These are phyloP conservation scores for Mychonastes homosphaera DNA, from an alignment of 139 green algal genomes.

Conservation along the genomic window DNA sequence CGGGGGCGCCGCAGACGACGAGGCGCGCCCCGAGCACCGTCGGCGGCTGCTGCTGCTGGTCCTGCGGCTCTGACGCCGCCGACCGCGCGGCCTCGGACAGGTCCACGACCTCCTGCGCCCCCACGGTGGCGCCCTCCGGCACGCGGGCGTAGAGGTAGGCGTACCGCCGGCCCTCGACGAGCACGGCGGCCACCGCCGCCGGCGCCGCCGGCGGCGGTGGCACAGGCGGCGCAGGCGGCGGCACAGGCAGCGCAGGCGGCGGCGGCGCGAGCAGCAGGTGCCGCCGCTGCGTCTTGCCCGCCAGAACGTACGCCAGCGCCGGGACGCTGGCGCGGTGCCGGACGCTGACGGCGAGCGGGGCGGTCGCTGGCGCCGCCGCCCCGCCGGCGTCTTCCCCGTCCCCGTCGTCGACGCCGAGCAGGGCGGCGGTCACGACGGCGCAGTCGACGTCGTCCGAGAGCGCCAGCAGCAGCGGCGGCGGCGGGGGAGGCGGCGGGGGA, in stretches of 20 bases:
- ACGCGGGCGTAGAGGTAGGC: slow-evolving; percentile 47
- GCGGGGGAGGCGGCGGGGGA: not conserved
- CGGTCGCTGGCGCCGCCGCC: not conserved
- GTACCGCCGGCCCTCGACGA: slow-evolving; percentile 47
- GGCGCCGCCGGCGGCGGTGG: slow-evolving; percentile 3
- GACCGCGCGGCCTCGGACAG: no score
- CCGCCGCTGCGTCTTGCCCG: slow-evolving; percentile 54
- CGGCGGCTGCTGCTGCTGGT: no score
- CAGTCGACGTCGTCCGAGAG: slow-evolving; percentile 56
- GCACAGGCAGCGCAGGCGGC: not conserved
- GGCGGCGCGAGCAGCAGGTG: slow-evolving; percentile 42
- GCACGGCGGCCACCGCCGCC: slow-evolving; percentile 31
- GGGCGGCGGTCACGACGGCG: slow-evolving; percentile 25
- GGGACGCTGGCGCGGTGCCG: slow-evolving; percentile 36
- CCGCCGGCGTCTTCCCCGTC: slow-evolving; percentile 1
- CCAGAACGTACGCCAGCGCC: slow-evolving; percentile 53
- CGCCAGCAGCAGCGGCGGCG: slow-evolving; percentile 24
- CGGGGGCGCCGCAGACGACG: no score
- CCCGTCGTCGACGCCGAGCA: not conserved
- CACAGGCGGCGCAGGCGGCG: not conserved
- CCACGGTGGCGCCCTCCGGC: slow-evolving; percentile 13
- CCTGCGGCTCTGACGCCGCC: no score
- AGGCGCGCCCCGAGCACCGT: no score
- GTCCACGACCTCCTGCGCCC: slow-evolving; percentile 45
- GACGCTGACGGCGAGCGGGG: slow-evolving; percentile 1